phyloP scores from a whole-genome alignment of 192 early-diverging fungal genomes.

The Coemansia sp. region DNA sequence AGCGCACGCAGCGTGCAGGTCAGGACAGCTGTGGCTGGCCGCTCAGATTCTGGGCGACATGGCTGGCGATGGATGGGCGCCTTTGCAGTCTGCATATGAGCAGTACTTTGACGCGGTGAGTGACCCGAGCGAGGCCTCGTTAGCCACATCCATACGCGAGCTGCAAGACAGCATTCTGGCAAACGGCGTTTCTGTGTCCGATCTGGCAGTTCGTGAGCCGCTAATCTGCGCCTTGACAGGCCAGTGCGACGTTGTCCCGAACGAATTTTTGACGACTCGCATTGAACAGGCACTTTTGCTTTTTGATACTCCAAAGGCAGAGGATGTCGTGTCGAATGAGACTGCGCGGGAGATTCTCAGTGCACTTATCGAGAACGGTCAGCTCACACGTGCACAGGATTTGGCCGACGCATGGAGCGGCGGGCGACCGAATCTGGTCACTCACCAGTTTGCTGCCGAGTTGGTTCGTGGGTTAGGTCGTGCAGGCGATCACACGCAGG shows the following conservation, averaged over 20 bases:
- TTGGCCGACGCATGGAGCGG: constrained; percentile 34
- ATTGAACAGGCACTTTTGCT: constrained; percentile 39
- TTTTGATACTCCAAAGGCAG: constrained; percentile 4
- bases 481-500: constrained; percentile 19
- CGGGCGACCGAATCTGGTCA: constrained; percentile 24
- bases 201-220: constrained; percentile 7
- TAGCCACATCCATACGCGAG: constrained; percentile 4
- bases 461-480: constrained; percentile 26
- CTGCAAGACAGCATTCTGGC: constrained; percentile 2
- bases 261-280: constrained; percentile 5
- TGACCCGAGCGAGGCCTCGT: constrained; percentile 12
- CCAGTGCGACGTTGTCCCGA: neutral
- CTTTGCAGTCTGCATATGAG: constrained; percentile 20
- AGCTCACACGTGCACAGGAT: constrained; percentile 32
- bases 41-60: constrained; percentile 31
- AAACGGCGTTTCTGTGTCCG: neutral
- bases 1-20: constrained; percentile 1
- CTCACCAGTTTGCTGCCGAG: constrained; percentile 19
- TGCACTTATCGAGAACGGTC: constrained; percentile 21
- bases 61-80: constrained; percentile 23
- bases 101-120: constrained; percentile 13
- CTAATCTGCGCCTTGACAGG: constrained; percentile 26
- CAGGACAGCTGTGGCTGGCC: constrained; percentile 34
- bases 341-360: constrained; percentile 25
- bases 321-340: constrained; percentile 17